Percentiles rank a stretch among this genome's conserved stretches.
phyloP scores from a whole-genome alignment of 768 basidiomycete species.

The Mycena vitilis region DNA sequence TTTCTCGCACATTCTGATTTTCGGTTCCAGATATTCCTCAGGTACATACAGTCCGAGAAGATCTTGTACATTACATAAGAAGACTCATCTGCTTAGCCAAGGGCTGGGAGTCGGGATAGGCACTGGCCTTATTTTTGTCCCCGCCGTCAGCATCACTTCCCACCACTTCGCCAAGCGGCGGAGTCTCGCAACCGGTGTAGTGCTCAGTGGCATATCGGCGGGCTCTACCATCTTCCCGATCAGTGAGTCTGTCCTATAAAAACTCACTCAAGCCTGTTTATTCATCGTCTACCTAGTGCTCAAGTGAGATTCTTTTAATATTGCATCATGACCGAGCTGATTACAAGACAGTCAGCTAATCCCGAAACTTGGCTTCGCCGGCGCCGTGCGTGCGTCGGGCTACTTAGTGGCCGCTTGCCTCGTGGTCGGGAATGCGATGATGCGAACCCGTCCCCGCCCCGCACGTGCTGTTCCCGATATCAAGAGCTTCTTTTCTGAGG shows the following conservation, averaged over 20 bases:
- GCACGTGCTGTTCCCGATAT: slow-evolving; percentile 38
- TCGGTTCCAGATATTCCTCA: slow-evolving; percentile 4
- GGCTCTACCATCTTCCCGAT: slow-evolving; percentile 21
- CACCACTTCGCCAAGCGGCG: slow-evolving; percentile 58
- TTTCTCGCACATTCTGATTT: not conserved
- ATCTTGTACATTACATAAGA: not conserved
- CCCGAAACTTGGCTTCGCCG: slow-evolving; percentile 41
- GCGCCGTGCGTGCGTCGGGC: slow-evolving; percentile 45
- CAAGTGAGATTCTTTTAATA: slow-evolving; percentile 1
- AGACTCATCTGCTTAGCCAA: slow-evolving; percentile 19
- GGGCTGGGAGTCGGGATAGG: slow-evolving; percentile 49
- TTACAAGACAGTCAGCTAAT: slow-evolving; percentile 34
- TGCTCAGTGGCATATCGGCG: slow-evolving; percentile 47
- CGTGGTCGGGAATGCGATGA: slow-evolving; percentile 43
- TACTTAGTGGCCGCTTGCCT: slow-evolving; percentile 43
- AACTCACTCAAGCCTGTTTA: not conserved
- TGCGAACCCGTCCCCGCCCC: slow-evolving; percentile 37
- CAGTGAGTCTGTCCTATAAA: slow-evolving; percentile 11
- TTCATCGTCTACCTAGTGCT: not conserved
- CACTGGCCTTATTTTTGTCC: slow-evolving; percentile 52
- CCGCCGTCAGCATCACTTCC: slow-evolving; percentile 45
- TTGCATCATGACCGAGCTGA: not conserved
- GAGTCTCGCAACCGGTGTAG: slow-evolving; percentile 57
- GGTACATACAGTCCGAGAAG: slow-evolving; percentile 29
- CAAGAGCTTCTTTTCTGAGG: slow-evolving; percentile 47